Percentiles rank a stretch among this genome's conserved stretches.
Evolutionary conservation across 2,329 filamentous ascomycete species (phyloP).

Genomic region (Trichoderma lentiforme): DNA sequence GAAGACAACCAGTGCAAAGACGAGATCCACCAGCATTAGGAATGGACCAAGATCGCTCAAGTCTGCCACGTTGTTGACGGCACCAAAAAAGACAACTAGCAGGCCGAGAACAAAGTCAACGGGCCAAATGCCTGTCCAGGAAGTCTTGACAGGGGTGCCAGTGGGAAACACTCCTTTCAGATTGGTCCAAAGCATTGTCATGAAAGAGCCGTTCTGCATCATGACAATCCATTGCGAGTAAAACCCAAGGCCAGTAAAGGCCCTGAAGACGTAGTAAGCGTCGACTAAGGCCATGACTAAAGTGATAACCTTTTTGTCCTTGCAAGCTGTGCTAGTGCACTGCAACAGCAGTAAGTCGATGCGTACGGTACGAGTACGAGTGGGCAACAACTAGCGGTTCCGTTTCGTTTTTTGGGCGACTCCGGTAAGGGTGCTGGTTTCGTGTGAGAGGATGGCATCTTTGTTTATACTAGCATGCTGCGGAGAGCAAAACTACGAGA

Average conservation of each 20-base stretch:
- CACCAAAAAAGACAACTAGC: conserved; percentile 8
- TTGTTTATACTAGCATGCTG: background rate
- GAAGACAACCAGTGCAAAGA: conserved; percentile 10
- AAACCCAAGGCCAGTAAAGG: background rate
- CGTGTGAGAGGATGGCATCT: background rate
- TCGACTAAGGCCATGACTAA: background rate
- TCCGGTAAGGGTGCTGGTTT: background rate
- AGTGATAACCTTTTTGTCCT: background rate
- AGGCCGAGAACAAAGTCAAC: conserved; percentile 3
- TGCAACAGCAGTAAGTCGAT: background rate
- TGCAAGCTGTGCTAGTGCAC: background rate
- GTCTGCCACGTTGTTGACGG: conserved; percentile 1
- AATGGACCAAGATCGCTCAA: conserved; percentile 12
- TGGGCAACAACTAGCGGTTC: background rate
- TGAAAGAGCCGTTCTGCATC: background rate
- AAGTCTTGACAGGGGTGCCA: conserved; percentile 4
- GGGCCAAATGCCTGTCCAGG: conserved; percentile 7
- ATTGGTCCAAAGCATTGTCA: background rate
- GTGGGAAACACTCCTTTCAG: background rate
- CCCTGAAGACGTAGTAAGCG: background rate
- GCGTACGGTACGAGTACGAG: background rate
- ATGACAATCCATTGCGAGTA: conserved; percentile 8
- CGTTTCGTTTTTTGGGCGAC: background rate
- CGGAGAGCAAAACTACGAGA: background rate
- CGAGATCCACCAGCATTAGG: conserved; percentile 6